phyloP scores from a whole-genome alignment of 2,329 filamentous ascomycete genomes.

The Cyphellophora europaea region DNA sequence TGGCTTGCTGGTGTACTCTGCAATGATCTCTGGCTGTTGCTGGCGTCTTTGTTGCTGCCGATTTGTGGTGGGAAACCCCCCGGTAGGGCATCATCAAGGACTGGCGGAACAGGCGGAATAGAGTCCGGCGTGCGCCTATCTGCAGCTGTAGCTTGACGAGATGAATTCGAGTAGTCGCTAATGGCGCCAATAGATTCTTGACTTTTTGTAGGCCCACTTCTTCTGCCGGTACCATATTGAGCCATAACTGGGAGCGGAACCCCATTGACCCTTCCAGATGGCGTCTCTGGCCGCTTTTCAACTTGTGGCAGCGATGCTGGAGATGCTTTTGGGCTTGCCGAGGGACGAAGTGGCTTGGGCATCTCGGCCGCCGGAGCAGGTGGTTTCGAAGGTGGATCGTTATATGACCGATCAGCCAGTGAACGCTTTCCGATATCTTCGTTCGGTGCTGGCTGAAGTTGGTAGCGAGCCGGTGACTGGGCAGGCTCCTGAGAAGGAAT shows the following conservation, averaged over 20 bases:
- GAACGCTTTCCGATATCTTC: conserved; percentile 1
- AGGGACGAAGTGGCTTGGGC: conserved; percentile 8
- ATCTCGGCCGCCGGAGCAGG: not conserved
- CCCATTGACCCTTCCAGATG: conserved; percentile 9
- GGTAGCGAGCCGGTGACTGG: conserved; percentile 3
- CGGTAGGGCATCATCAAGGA: conserved; percentile 3
- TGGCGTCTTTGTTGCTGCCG: conserved; percentile 7
- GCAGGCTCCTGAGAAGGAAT: conserved; percentile 9
- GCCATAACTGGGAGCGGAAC: not conserved
- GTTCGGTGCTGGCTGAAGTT: conserved; percentile 2
- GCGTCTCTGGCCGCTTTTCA: conserved; percentile 7
- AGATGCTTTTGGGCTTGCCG: conserved; percentile 12
- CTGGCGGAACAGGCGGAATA: not conserved
- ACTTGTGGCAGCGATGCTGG: conserved; percentile 9
- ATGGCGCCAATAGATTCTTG: not conserved
- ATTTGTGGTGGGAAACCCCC: conserved; percentile 9
- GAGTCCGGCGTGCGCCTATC: not conserved
- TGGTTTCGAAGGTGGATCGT: not conserved
- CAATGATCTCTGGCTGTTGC: conserved; percentile 18
- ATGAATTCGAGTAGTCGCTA: conserved; percentile 1
- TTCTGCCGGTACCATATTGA: not conserved
- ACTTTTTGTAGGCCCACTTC: not conserved
- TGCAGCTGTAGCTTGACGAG: not conserved
- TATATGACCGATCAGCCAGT: not conserved
- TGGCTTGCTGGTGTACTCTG: conserved; percentile 23